Conservation (phyloP, 2,329 filamentous ascomycete genomes). For the Penicillium digitatum region DNA sequence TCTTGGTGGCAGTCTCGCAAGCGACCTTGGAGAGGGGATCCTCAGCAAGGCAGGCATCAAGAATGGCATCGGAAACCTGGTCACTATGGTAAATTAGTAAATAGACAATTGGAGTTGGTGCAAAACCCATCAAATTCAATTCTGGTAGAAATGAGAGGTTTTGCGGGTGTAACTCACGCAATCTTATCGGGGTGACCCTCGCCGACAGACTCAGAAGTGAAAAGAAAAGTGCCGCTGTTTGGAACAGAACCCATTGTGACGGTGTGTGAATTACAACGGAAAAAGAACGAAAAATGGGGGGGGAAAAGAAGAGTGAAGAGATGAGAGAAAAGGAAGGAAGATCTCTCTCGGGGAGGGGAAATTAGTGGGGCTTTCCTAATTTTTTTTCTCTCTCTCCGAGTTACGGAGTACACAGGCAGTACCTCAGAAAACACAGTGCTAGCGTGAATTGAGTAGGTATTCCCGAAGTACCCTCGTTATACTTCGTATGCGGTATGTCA, state of each 20-base stretch:
- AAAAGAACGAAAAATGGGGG: slow-evolving; percentile 19
- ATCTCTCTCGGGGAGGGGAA: slow-evolving; percentile 17
- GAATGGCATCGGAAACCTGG: slow-evolving; percentile 96
- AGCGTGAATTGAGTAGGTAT: slow-evolving; percentile 11
- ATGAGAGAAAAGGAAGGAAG: slow-evolving; percentile 27
- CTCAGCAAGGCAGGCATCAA: slow-evolving; percentile 92
- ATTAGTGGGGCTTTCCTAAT: slow-evolving; percentile 25
- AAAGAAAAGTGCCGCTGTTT: slow-evolving; percentile 68
- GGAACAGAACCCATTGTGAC: slow-evolving; percentile 59
- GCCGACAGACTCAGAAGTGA: slow-evolving; percentile 86
- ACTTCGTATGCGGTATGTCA: slow-evolving; percentile 15
- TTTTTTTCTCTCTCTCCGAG: slow-evolving; percentile 10
- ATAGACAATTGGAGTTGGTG: slow-evolving; percentile 3
- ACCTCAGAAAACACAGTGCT: slow-evolving; percentile 2
- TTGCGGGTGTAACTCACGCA: slow-evolving; percentile 51
- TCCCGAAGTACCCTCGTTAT: slow-evolving; percentile 4
- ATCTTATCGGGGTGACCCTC: slow-evolving; percentile 96
- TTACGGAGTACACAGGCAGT: slow-evolving; percentile 14
- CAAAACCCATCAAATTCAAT: not conserved
- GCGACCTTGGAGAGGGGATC: slow-evolving; percentile 98
- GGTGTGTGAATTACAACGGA: slow-evolving; percentile 16
- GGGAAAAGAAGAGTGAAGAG: slow-evolving; percentile 12
- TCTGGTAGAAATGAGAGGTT: not conserved
- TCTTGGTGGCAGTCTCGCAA: slow-evolving; percentile 99
- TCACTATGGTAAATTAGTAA: slow-evolving; percentile 52